Evolutionary conservation across 345 rosid species (phyloP), one percentile per base, ranked within the genome.

Genomic region (Sonneratia caseolaris): DNA sequence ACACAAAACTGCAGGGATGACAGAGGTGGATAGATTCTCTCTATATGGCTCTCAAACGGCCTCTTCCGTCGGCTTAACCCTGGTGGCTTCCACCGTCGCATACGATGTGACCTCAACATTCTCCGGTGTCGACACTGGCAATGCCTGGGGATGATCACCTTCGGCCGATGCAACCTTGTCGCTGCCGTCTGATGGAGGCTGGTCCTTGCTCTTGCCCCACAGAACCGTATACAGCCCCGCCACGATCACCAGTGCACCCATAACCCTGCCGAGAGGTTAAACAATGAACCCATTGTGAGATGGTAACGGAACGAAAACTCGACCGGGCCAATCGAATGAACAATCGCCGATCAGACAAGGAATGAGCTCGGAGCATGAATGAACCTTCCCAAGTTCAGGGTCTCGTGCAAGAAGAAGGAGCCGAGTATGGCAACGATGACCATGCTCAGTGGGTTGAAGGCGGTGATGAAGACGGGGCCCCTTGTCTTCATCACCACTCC

Each of bases 121-220:
- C 35, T 49, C 73, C 36, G 65, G 67, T 18, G 12, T n/a, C 36
- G 74, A 7, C 12, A 57, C 64, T 13, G 35, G 35, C n/a, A 53
- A 16, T 47, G 69, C 47, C 53, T 64, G 16, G 32, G 32, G 32
- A 51, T 10, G 56, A 49, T 62, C 66, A 19, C 13, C 38, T 13
- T 32, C 47, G 1, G 38, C 10, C 43, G 14, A 47, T 9, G 51
- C 13, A 13, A 47, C 51, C 51, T 13, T 47, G 51, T 47, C 14
- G 51, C 19, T 36, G 22, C 66, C 40, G n/a, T 24, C 53, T 59
- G 55, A 56, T 24, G 69, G 53, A 70, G 51, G 51, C 68, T 78
- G 76, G 78, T 93, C 97, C 74, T 84, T 86, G 77, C 87, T 83
- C 69, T 89, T 88, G 7, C 96, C 96, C 98, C 97, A 93, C 37